These are phyloP conservation scores for Trichosporon sp. DNA, from an alignment of 1,284 basidiomycete species.

Conservation along the genomic window DNA sequence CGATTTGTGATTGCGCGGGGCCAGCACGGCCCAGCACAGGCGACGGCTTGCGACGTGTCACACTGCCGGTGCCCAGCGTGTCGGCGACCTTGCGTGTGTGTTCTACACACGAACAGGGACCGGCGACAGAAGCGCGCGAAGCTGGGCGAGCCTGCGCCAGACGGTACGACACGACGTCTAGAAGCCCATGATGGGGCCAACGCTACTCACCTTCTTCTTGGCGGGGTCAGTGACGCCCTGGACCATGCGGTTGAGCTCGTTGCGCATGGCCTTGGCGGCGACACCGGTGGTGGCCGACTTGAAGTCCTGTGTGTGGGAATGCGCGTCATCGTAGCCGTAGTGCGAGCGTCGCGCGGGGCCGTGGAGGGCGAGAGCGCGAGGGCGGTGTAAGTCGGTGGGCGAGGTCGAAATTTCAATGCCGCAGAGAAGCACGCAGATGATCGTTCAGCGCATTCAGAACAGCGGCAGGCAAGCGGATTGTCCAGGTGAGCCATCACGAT, in stretches of 20 bases:
- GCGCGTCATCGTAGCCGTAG: background rate
- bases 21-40: background rate
- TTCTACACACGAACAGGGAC: background rate
- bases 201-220: constrained; percentile 73
- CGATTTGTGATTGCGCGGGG: constrained; percentile 7
- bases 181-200: background rate
- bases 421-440: background rate
- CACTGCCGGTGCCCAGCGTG: background rate
- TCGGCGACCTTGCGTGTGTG: background rate
- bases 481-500: background rate
- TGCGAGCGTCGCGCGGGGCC: background rate
- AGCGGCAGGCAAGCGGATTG: background rate
- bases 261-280: constrained; percentile 96
- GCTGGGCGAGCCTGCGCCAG: background rate
- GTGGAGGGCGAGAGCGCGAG: background rate
- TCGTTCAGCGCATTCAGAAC: background rate
- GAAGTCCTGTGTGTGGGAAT: constrained; percentile 64
- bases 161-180: too few species aligned
- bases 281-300: constrained; percentile 98
- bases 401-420: background rate
- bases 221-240: constrained; percentile 73
- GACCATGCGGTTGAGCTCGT: constrained; percentile 94
- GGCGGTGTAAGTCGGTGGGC: background rate
- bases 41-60: background rate
- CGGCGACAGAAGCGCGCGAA: background rate